Base-by-base conservation (phyloP, 345 rosid species). In the Murraya paniculata region DNA sequence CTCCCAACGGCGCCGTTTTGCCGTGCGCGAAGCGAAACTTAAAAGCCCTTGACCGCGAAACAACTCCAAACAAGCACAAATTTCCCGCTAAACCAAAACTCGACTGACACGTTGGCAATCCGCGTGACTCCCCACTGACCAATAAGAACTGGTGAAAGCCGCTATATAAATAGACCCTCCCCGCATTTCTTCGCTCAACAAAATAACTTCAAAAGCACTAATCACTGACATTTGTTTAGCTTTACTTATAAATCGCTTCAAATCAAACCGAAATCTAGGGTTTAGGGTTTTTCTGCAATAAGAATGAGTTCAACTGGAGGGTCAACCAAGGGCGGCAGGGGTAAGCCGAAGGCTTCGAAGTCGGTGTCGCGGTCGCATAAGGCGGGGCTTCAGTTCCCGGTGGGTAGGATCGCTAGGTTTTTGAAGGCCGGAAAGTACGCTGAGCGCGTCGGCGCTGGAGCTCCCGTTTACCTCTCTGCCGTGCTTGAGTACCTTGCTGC, bases 321-420 rank as follows among this genome's bases (percentile, higher is more conserved):
- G 2, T 80, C 89, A 2, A 81, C 91, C 0, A 90, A 89, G 80
- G 92, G 93, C 33, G 97, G 97, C 0, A 84, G 97, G 50, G 94
- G 97, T 2, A 91, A 89, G 81, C 88, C 90, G 2, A 92, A 91
- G 88, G 38, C 94, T 0, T 67, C 93, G 10, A 91, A 91, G 75
- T 86, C 94, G 9, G 93, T 89, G 7, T 89, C 94, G 6, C 72
- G 97, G 31, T 92, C 97, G 22, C 85, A 79, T 0, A 92, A 92
- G 87, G 97, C 97, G 9, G 97, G 97, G 0, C 80, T 92, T n/a
- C 97, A 92, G 86, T 92, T 92, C 19, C 97, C 97, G 0, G 94
- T 92, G 0, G 97, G 97, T 0, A 87, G 97, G 56, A 90, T 92
- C 75, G 97, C 94, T 0, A 84, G 93, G 79, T 92, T 92, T 75